Percentiles rank a stretch among this genome's conserved stretches.
phyloP scores from a whole-genome alignment of 495 filamentous ascomycete genomes.

The Terfezia claveryi region DNA sequence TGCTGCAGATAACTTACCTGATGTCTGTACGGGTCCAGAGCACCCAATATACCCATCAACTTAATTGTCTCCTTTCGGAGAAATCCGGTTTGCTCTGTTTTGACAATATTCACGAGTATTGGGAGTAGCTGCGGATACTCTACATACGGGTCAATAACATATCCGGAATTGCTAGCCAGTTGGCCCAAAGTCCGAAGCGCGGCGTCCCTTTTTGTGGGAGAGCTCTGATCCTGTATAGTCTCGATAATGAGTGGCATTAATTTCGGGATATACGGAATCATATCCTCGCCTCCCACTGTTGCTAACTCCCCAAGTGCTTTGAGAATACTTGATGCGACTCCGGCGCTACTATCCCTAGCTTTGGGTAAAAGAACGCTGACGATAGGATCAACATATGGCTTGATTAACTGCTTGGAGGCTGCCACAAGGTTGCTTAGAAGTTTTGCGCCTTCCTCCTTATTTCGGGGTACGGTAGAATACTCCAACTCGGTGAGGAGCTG shows the following conservation, averaged over 20 bases:
- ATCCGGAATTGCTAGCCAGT: conserved; percentile 80
- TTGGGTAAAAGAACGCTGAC: conserved; percentile 76
- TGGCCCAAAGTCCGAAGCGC: conserved; percentile 80
- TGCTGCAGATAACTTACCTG: conserved; percentile 35
- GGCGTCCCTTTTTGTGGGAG: conserved; percentile 67
- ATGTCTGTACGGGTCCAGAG: conserved; percentile 87
- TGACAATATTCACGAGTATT: conserved; percentile 80
- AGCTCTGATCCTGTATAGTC: conserved; percentile 78
- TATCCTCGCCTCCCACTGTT: conserved; percentile 75
- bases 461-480: conserved; percentile 78
- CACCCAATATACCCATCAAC: conserved; percentile 85
- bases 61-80: conserved; percentile 88
- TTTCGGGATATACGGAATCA: conserved; percentile 64
- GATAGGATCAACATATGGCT: conserved; percentile 89
- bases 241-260: conserved; percentile 91
- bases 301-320: conserved; percentile 83
- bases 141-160: conserved; percentile 90
- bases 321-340: conserved; percentile 79
- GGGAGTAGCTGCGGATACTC: conserved; percentile 84
- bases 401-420: conserved; percentile 74
- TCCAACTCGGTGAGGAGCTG: conserved; percentile 89
- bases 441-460: conserved; percentile 87
- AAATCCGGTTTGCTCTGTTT: conserved; percentile 59
- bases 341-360: conserved; percentile 55
- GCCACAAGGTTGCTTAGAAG: conserved; percentile 79